These are phyloP conservation scores for Lentinula guzmanii DNA, from an alignment of 768 basidiomycete genomes.

Conservation along the genomic window DNA sequence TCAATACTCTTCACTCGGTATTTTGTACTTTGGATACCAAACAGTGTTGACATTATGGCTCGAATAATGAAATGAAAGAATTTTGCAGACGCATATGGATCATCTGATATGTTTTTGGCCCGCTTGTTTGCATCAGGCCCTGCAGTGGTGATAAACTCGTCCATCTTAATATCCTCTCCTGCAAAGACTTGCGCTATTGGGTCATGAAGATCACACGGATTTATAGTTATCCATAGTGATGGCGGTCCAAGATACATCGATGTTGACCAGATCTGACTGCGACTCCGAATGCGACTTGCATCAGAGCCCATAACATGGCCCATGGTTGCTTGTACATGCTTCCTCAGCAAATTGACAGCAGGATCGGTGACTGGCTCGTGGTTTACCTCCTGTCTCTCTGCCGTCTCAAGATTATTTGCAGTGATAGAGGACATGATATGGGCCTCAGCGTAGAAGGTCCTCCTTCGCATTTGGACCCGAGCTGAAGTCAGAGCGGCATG, in stretches of 20 bases:
- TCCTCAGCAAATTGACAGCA: slow-evolving; percentile 16
- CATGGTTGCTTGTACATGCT: slow-evolving; percentile 18
- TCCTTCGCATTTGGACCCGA: slow-evolving; percentile 23
- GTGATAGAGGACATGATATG: slow-evolving; percentile 18
- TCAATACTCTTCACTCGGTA: neutral
- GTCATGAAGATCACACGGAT: slow-evolving; percentile 32
- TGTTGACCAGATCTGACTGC: slow-evolving; percentile 27
- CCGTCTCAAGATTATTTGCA: slow-evolving; percentile 20
- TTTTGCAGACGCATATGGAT: slow-evolving; percentile 35
- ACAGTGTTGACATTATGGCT: neutral
- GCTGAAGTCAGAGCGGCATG: slow-evolving; percentile 21
- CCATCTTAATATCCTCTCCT: slow-evolving; percentile 36
- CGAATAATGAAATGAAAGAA: slow-evolving; percentile 28
- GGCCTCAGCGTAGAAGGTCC: slow-evolving; percentile 17
- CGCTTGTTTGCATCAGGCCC: slow-evolving; percentile 19
- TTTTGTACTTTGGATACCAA: neutral
- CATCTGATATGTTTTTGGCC: slow-evolving; percentile 22
- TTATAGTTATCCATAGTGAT: slow-evolving; percentile 35
- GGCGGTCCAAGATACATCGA: slow-evolving; percentile 19
- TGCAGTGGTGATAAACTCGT: slow-evolving; percentile 20
- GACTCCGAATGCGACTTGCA: slow-evolving; percentile 15
- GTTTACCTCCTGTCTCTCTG: slow-evolving; percentile 25
- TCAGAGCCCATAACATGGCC: slow-evolving; percentile 25
- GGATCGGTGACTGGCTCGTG: slow-evolving; percentile 17
- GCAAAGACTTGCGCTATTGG: slow-evolving; percentile 38